phyloP scores from a whole-genome alignment of 805 yeast species.

The Wickerhamomyces sydowiorum region DNA sequence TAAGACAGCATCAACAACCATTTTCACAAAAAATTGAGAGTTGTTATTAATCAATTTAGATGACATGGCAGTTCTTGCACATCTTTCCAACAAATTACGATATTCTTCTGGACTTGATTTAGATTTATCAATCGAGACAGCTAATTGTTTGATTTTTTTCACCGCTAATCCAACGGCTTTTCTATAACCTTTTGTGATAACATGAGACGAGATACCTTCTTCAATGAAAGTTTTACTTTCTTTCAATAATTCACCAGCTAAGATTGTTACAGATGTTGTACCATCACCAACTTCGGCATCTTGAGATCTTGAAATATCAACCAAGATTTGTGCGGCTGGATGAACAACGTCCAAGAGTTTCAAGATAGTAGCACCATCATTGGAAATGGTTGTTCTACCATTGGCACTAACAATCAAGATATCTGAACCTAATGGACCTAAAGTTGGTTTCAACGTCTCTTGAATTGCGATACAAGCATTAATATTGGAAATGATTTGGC shows the following conservation, averaged over 20 bases:
- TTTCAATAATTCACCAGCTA: slow-evolving; percentile 91
- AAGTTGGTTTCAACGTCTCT: slow-evolving; percentile 89
- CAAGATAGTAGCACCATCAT: slow-evolving; percentile 96
- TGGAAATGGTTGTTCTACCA: slow-evolving; percentile 91
- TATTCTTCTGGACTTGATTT: slow-evolving; percentile 43
- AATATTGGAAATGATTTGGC: slow-evolving; percentile 91
- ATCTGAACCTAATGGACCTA: slow-evolving; percentile 97
- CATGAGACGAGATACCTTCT: slow-evolving; percentile 91
- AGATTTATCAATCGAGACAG: slow-evolving; percentile 58
- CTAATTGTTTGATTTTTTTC: slow-evolving; percentile 63
- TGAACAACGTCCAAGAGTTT: slow-evolving; percentile 91
- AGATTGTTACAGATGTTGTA: slow-evolving; percentile 89
- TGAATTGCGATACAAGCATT: slow-evolving; percentile 97
- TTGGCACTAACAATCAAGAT: slow-evolving; percentile 78
- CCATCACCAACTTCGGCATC: slow-evolving; percentile 99
- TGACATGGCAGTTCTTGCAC: slow-evolving; percentile 97
- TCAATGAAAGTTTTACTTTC: slow-evolving; percentile 89
- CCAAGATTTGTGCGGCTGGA: slow-evolving; percentile 96
- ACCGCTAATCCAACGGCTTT: slow-evolving; percentile 77
- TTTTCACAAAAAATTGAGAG: slow-evolving; percentile 83
- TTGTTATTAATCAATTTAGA: slow-evolving; percentile 88
- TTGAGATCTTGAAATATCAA: slow-evolving; percentile 91
- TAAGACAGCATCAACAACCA: slow-evolving; percentile 95
- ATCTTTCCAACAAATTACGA: slow-evolving; percentile 75
- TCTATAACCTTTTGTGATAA: slow-evolving; percentile 82